phyloP scores from a whole-genome alignment of 2,329 filamentous ascomycete species.

The Helotiales sp. region DNA sequence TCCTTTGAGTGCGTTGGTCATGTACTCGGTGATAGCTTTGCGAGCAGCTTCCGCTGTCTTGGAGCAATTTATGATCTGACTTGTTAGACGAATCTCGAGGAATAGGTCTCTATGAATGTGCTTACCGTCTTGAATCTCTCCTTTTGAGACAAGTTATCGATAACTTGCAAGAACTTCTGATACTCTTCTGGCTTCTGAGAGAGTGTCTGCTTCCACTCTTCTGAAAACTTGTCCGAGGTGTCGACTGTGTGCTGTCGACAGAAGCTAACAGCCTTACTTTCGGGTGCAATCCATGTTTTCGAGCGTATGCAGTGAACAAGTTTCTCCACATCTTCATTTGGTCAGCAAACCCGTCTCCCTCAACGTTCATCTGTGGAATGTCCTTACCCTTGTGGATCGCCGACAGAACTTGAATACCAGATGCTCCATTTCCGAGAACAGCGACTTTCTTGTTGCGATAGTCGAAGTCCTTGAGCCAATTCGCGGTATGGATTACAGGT shows the following conservation, averaged over 20 bases:
- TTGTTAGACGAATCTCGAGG: too few relatives aligned
- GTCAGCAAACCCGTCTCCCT: not conserved
- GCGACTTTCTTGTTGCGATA: slow-evolving; percentile 47
- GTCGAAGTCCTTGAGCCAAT: slow-evolving; percentile 55
- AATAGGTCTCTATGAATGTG: not conserved
- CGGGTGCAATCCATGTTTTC: slow-evolving; percentile 45
- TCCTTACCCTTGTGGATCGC: slow-evolving; percentile 36
- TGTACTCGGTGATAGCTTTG: not conserved
- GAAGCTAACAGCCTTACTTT: slow-evolving; percentile 36
- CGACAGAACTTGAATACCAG: slow-evolving; percentile 53
- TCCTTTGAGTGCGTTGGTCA: slow-evolving; percentile 26
- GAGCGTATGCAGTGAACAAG: slow-evolving; percentile 45
- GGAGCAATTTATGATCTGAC: not conserved
- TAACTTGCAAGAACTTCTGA: slow-evolving; percentile 2
- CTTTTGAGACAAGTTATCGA: not conserved
- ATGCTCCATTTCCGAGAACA: slow-evolving; percentile 52
- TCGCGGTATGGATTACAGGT: slow-evolving; percentile 56
- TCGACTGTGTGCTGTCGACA: not conserved
- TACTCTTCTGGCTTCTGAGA: slow-evolving; percentile 30
- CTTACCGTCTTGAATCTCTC: not conserved
- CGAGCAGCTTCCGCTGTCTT: not conserved
- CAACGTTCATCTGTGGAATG: not conserved
- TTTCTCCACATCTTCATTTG: slow-evolving; percentile 37
- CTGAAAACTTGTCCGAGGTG: slow-evolving; percentile 31
- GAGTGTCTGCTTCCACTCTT: not conserved